These are phyloP conservation scores for Pseudogymnoascus sp. DNA, from an alignment of 2,329 filamentous ascomycete genomes.

Conservation along the genomic window DNA sequence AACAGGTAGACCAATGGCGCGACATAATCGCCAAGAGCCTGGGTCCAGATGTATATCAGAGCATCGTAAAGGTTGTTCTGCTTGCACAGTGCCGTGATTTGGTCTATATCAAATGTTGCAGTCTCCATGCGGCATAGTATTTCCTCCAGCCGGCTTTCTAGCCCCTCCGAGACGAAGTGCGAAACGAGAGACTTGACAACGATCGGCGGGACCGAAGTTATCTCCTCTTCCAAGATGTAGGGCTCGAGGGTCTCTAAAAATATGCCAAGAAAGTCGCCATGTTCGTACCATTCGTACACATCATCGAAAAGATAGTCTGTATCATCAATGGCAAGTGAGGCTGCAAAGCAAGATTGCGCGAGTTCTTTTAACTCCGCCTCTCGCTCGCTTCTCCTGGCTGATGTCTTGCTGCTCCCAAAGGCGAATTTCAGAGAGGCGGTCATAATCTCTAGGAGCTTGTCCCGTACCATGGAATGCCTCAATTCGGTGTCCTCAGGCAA, in stretches of 20 bases:
- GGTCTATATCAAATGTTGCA: conserved; percentile 83
- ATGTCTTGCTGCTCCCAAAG: conserved; percentile 59
- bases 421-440: conserved; percentile 83
- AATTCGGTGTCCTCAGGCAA: conserved; percentile 73
- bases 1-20: conserved; percentile 82
- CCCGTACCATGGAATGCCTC: conserved; percentile 73
- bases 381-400: conserved; percentile 33
- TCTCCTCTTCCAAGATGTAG: conserved; percentile 70
- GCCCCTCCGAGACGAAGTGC: conserved; percentile 68
- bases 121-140: conserved; percentile 92
- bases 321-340: conserved; percentile 70
- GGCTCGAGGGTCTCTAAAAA: conserved; percentile 87
- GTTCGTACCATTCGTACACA: conserved; percentile 84
- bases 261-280: conserved; percentile 60
- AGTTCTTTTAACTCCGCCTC: conserved; percentile 63
- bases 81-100: conserved; percentile 84
- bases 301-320: conserved; percentile 83
- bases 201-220: conserved; percentile 68
- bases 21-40: conserved; percentile 79
- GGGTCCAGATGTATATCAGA: conserved; percentile 94
- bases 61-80: conserved; percentile 90
- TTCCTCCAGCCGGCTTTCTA: conserved; percentile 76
- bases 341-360: conserved; percentile 73
- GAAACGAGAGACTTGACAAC: conserved; percentile 80
- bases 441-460: conserved; percentile 90